phyloP scores from a whole-genome alignment of 2,329 filamentous ascomycete species.

The Colletotrichum lentis region DNA sequence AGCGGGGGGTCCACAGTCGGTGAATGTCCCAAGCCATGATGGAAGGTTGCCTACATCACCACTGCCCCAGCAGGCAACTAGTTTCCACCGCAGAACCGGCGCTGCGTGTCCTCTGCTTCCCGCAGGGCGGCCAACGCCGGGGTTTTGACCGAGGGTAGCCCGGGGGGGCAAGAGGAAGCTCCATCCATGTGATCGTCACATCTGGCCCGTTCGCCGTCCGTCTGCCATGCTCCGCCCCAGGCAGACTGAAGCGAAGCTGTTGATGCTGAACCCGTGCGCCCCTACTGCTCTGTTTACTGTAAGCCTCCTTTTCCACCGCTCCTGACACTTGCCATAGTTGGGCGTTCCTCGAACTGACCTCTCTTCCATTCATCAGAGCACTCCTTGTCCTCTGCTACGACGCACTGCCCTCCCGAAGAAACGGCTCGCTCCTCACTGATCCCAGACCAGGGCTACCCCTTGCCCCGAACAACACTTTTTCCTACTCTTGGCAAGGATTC shows the following conservation, averaged over 20 bases:
- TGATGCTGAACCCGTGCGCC: background rate
- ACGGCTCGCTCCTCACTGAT: background rate
- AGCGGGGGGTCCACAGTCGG: background rate
- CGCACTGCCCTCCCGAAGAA: background rate
- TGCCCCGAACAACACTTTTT: background rate
- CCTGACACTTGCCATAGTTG: background rate
- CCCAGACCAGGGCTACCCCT: background rate
- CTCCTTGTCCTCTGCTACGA: background rate
- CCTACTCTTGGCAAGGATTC: background rate
- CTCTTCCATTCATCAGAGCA: background rate
- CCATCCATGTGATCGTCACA: background rate
- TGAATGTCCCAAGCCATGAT: background rate
- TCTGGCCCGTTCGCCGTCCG: background rate
- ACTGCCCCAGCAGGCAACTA: background rate
- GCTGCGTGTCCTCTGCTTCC: background rate
- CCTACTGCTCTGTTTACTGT: background rate
- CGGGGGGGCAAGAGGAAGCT: background rate
- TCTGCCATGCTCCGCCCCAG: background rate
- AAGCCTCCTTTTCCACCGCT: background rate
- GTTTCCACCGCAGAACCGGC: background rate
- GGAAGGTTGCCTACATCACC: background rate
- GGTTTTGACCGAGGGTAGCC: background rate
- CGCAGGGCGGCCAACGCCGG: no score
- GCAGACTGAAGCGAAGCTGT: conserved; percentile 9
- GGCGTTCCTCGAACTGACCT: background rate